Evolutionary conservation across 192 early-diverging fungal species (phyloP).

Genomic region (Entomortierella parvispora): DNA sequence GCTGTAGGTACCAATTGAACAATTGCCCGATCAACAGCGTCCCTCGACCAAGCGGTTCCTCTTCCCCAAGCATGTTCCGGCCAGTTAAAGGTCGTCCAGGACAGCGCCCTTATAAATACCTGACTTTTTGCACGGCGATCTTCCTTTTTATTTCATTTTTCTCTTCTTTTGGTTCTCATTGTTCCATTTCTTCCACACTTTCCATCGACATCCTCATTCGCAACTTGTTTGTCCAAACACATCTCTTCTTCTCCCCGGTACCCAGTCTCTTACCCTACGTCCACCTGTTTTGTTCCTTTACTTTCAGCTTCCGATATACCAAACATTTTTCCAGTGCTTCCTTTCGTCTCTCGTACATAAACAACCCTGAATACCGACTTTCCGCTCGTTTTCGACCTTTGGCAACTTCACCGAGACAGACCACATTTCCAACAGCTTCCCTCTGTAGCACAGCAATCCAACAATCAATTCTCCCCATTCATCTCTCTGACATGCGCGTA

Average conservation of each 20-base stretch:
- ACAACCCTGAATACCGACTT: not conserved
- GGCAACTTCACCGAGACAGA: not conserved
- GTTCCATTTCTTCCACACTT: slow-evolving; percentile 32
- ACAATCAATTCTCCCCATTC: not conserved
- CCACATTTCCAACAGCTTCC: too few species aligned
- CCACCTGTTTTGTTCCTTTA: not conserved
- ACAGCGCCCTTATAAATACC: not conserved
- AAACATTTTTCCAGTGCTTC: not conserved
- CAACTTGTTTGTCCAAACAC: not conserved
- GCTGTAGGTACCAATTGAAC: too few species aligned
- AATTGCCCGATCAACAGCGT: too few species aligned
- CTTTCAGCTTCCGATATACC: not conserved
- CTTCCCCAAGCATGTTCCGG: too few species aligned
- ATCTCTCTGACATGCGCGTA: slow-evolving; percentile 60
- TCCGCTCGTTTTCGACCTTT: not conserved
- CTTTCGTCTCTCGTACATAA: not conserved
- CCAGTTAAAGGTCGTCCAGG: too few species aligned
- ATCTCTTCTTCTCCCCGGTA: not conserved
- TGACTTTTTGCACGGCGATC: not conserved
- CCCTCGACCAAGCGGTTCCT: not conserved
- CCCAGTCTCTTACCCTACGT: not conserved
- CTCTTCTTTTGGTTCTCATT: not conserved
- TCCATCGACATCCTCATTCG: slow-evolving; percentile 16
- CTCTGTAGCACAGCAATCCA: too few species aligned
- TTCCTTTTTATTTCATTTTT: not conserved